Evolutionary conservation across 257 asterid species (phyloP), one percentile per base, ranked within the genome.

Genomic region (Orobanche coerulescens): DNA sequence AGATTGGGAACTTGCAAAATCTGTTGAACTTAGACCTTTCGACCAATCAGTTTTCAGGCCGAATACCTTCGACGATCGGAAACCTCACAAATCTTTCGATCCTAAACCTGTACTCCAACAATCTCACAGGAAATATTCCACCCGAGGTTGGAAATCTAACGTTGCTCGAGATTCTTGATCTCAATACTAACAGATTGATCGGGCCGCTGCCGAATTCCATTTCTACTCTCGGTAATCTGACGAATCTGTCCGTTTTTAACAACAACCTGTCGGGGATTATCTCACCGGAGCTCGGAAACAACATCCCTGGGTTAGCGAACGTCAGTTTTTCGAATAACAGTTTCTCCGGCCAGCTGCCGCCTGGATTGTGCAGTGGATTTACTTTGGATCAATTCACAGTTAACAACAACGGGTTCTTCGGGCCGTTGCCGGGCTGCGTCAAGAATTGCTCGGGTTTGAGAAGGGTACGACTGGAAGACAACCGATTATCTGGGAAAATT

Each of bases 271-370:
- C 75, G 9, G 91, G 95, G 15, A 36, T 15, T 37, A 48, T 85
- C 37, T 88, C 95, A 0, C 66, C 30, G 44, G 78, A 81, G 19
- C 73, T 85, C 58, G 95, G 95, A 28, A 67, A 16, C 36, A 75
- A 67, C 20, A 76, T 77, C 56, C 77, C 70, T 40, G 1, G 0
- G 0, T 68, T 85, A 69, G 64, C 73, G 13, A 67, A 44, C 65
- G 78, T 71, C 23, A 65, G 88, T 65, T 77, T 85, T 61, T 63
- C 95, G 0, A 62, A 73, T 26, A 85, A 85, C 57, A 65, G 73
- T 51, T 85, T 85, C 74, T 64, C 83, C 4, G 95, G 91, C 23
- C 73, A 71, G 33, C 64, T 85, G 30, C 95, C 95, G 4, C 61
- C 79, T 13, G 73, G 65, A 49, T 37, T 85, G 50, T 85, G 95